Base-by-base conservation (phyloP, 768 basidiomycete species). In the Tephrocybe sp. region DNA sequence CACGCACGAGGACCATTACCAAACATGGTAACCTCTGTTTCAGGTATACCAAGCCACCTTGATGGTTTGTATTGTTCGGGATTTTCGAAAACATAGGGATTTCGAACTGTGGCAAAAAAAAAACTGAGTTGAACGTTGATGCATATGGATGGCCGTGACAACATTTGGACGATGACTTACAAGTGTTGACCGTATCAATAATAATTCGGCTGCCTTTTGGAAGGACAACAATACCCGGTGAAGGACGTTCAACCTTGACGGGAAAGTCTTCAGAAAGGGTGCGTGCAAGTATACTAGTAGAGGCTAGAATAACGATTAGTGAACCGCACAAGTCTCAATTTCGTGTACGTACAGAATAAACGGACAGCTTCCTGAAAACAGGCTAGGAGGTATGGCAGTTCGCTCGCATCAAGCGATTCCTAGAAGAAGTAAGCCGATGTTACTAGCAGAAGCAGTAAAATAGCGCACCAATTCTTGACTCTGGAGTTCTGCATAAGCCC, bases 401-500 rank as follows among this genome's bases (percentile, higher is more conserved):
- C 59, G 1, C 43, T 15, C 24, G 61, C 57, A 21, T 65, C 55
- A 7, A 53, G 44, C n/a, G 51, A 51, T 24, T 43, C 39, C 63
- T 64, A 27, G 22, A 15, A 5, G 5, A 18, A 25, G 11, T 41
- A 9, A 49, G 25, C 8, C 15, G 16, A 34, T 34, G 19, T 6
- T n/a, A n/a, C n/a, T 16, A 25, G 18, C 15, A 4, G 3, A 22
- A 38, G 38, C 16, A 15, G 5, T 37, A 31, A 3, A 43, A 1
- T 32, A 18, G 24, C 65, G 19, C 40, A 73, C 70, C 15, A 68
- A 66, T 21, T 69, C 63, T 3, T 64, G 66, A 5, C 59, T 57
- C 9, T 66, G 48, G n/a, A 80, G 74, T 30, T 81, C 72, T 12
- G 74, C 63, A 50, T 73, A 64, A 6, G 78, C 65, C 51, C 77